Percentiles rank a stretch among this genome's conserved stretches.
Conservation (phyloP, 1,139 yeast species). For the Meyerozyma carpophila region DNA sequence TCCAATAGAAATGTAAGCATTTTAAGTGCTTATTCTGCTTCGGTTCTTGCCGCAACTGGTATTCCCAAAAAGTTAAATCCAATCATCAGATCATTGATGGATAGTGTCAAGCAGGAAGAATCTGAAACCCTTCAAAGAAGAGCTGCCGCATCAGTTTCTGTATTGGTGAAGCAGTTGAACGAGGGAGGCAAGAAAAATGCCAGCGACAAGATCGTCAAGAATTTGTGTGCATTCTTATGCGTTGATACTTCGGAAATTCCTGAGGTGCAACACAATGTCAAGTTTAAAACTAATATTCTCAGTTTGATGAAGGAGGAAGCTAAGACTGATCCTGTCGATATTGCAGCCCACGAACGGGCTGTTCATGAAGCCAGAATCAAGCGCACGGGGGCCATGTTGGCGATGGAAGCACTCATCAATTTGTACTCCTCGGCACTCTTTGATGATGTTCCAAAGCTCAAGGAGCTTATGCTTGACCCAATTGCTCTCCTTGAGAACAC, state of each 20-base stretch:
- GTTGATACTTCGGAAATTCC: slow-evolving; percentile 97
- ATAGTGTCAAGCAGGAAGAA: slow-evolving; percentile 77
- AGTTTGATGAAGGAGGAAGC: slow-evolving; percentile 81
- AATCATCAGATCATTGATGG: slow-evolving; percentile 87
- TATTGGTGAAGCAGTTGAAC: slow-evolving; percentile 55
- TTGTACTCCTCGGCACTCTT: slow-evolving; percentile 54
- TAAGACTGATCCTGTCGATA: slow-evolving; percentile 61
- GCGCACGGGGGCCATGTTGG: slow-evolving; percentile 74
- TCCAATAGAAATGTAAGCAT: slow-evolving; percentile 57
- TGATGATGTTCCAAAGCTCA: slow-evolving; percentile 60
- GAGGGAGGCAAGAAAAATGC: slow-evolving; percentile 59
- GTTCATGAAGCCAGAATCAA: slow-evolving; percentile 73
- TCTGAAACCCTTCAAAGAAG: slow-evolving; percentile 61
- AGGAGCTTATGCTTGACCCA: slow-evolving; percentile 64
- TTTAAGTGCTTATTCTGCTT: slow-evolving; percentile 71
- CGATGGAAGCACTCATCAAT: slow-evolving; percentile 54
- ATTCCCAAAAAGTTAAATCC: slow-evolving; percentile 87
- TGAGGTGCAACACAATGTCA: slow-evolving; percentile 70
- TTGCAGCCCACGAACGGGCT: slow-evolving; percentile 56
- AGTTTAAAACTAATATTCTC: slow-evolving; percentile 52
- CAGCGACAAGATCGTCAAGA: slow-evolving; percentile 83
- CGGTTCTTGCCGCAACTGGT: slow-evolving; percentile 55
- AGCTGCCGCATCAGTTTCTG: slow-evolving; percentile 66
- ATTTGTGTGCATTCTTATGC: slow-evolving; percentile 87
- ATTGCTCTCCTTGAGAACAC: slow-evolving; percentile 28